A percentile compares a stretch with the other conserved stretches of the same genome.
Evolutionary conservation across 2,329 filamentous ascomycete species (phyloP).

Genomic region (Diaporthe sp.): DNA sequence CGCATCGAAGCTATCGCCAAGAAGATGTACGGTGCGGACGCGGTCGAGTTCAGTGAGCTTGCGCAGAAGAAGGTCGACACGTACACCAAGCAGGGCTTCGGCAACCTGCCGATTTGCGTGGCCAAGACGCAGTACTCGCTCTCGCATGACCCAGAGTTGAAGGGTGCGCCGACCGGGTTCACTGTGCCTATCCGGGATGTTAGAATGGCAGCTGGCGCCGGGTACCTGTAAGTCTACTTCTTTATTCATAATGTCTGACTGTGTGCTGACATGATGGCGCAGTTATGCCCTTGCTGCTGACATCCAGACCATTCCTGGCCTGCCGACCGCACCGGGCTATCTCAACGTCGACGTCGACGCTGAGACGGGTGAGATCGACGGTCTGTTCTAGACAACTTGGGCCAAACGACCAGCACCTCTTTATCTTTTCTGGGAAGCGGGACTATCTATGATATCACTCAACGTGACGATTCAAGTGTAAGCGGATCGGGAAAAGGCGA

Average conservation of each 20-base stretch:
- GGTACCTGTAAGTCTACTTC: constrained; percentile 78
- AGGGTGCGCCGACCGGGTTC: constrained; percentile 95
- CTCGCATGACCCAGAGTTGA: constrained; percentile 91
- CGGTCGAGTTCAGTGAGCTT: constrained; percentile 92
- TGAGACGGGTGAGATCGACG: constrained; percentile 88
- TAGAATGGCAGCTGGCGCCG: constrained; percentile 91
- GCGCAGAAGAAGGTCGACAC: constrained; percentile 97
- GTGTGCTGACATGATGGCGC: constrained; percentile 51
- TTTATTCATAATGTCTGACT: neutral
- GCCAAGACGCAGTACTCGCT: constrained; percentile 99
- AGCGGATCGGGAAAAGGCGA: constrained; percentile 1
- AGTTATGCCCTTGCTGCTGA: constrained; percentile 95
- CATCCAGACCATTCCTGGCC: constrained; percentile 96
- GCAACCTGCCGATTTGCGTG: constrained; percentile 93
- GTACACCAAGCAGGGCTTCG: constrained; percentile 92
- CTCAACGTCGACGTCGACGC: constrained; percentile 90
- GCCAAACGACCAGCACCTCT: neutral
- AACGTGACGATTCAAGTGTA: constrained; percentile 19
- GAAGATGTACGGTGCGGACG: constrained; percentile 93
- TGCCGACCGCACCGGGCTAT: constrained; percentile 95
- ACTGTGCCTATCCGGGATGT: constrained; percentile 96
- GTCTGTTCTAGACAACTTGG: constrained; percentile 80
- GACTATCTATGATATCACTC: neutral
- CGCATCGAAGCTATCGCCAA: constrained; percentile 92
- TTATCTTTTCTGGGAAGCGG: neutral